A percentile compares a stretch with the other conserved stretches of the same genome.
These are phyloP conservation scores for Plectosphaerella plurivora DNA, from an alignment of 2,329 filamentous ascomycete species.

Conservation along the genomic window DNA sequence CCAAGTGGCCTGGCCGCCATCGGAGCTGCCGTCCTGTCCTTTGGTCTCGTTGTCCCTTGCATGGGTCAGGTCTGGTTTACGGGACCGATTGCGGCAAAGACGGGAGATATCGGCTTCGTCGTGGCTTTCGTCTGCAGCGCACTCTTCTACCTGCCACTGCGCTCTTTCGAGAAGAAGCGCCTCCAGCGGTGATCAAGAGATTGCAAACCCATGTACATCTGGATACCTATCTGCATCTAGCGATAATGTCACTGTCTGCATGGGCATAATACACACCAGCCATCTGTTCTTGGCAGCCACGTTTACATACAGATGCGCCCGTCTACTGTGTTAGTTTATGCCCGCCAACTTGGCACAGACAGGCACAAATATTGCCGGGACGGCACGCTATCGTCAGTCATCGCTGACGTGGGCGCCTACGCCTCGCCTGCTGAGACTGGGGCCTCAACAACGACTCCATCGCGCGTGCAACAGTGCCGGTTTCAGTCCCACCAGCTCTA, in stretches of 20 bases:
- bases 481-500: too few species aligned
- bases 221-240: background rate
- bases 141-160: slow-evolving; percentile 41
- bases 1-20: slow-evolving; percentile 44
- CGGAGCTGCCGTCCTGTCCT: slow-evolving; percentile 37
- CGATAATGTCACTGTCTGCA: background rate
- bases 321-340: too few species aligned
- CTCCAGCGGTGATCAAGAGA: background rate
- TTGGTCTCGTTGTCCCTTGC: slow-evolving; percentile 51
- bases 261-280: background rate
- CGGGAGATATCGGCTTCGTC: slow-evolving; percentile 64
- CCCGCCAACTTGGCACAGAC: too few species aligned
- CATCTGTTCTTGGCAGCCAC: background rate
- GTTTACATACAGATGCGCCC: too few species aligned
- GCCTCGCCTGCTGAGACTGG: too few species aligned
- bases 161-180: slow-evolving; percentile 37
- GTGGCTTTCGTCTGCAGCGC: slow-evolving; percentile 50
- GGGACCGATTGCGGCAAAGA: slow-evolving; percentile 53
- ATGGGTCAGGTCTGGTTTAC: slow-evolving; percentile 60
- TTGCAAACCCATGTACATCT: background rate
- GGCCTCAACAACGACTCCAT: too few species aligned
- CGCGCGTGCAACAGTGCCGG: too few species aligned
- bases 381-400: too few species aligned
- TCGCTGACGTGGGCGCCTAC: too few species aligned
- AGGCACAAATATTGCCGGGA: too few species aligned